These are phyloP conservation scores for Iris pallida DNA, from an alignment of 116 monocot genomes.

Conservation along the genomic window DNA sequence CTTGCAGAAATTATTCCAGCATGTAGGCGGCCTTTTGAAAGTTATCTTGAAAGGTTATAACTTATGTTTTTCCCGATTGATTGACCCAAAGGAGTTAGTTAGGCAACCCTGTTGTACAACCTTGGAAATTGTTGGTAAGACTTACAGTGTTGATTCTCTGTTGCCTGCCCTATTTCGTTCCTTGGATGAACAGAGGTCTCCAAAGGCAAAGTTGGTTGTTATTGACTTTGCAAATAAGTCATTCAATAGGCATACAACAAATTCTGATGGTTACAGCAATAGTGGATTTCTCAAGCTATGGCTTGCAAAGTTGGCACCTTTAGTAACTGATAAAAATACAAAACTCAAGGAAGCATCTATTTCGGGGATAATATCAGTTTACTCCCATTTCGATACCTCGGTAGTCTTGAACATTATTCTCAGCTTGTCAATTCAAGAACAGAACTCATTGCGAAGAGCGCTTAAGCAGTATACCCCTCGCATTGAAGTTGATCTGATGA, in stretches of 20 bases:
- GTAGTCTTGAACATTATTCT: slow-evolving; percentile 86
- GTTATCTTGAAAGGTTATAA: slow-evolving; percentile 83
- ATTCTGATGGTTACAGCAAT: slow-evolving; percentile 66
- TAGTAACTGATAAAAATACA: slow-evolving; percentile 90
- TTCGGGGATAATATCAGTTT: slow-evolving; percentile 82
- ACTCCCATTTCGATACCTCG: slow-evolving; percentile 77
- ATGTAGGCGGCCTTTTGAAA: slow-evolving; percentile 90
- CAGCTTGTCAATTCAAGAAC: slow-evolving; percentile 73
- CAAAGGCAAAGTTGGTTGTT: slow-evolving; percentile 94
- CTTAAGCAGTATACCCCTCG: slow-evolving; percentile 94
- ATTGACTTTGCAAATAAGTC: slow-evolving; percentile 95
- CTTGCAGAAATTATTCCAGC: slow-evolving; percentile 94
- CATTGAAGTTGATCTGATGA: slow-evolving; percentile 94
- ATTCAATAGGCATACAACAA: slow-evolving; percentile 65
- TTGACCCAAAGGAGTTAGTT: slow-evolving; percentile 96
- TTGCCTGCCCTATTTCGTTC: slow-evolving; percentile 91
- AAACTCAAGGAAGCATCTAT: slow-evolving; percentile 93
- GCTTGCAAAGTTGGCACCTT: slow-evolving; percentile 83
- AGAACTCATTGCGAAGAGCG: slow-evolving; percentile 75
- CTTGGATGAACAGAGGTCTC: slow-evolving; percentile 96
- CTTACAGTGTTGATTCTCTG: slow-evolving; percentile 78
- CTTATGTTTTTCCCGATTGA: slow-evolving; percentile 96
- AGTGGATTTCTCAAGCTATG: slow-evolving; percentile 92
- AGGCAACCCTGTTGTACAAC: slow-evolving; percentile 67
- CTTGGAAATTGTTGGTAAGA: slow-evolving; percentile 71